Percentiles rank a stretch among this genome's conserved stretches.
These are phyloP conservation scores for Monosporascus sp. DNA, from an alignment of 2,329 filamentous ascomycete genomes.

Conservation along the genomic window DNA sequence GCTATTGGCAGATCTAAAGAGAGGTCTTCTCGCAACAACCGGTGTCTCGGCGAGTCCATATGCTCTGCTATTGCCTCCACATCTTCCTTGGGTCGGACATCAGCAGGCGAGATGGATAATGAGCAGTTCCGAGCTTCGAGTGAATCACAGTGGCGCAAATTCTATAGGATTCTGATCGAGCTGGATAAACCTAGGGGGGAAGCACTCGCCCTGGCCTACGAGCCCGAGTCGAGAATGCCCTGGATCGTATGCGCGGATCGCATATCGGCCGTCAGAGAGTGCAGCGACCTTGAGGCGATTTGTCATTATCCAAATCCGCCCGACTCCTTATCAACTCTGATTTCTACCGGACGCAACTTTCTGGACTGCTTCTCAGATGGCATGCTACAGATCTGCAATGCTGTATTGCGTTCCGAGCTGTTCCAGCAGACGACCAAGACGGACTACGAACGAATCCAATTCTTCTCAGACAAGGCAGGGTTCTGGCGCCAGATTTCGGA, in stretches of 20 bases:
- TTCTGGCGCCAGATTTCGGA: constrained; percentile 77
- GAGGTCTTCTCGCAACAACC: constrained; percentile 34
- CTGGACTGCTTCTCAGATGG: constrained; percentile 64
- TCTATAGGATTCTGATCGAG: constrained; percentile 80
- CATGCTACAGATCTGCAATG: constrained; percentile 61
- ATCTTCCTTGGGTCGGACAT: constrained; percentile 56
- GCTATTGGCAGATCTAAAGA: constrained; percentile 42
- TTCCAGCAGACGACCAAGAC: constrained; percentile 67
- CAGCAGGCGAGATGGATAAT: constrained; percentile 65
- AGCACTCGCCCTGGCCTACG: constrained; percentile 70
- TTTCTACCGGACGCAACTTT: constrained; percentile 66
- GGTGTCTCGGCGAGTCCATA: constrained; percentile 69
- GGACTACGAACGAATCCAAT: constrained; percentile 68
- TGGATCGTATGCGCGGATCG: constrained; percentile 84
- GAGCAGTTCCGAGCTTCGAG: constrained; percentile 67
- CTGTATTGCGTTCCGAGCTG: constrained; percentile 65
- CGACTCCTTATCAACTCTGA: constrained; percentile 46
- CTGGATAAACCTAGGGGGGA: constrained; percentile 83
- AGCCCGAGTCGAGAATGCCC: constrained; percentile 63
- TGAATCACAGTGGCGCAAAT: constrained; percentile 82
- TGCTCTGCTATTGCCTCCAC: constrained; percentile 66
- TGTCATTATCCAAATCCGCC: constrained; percentile 62
- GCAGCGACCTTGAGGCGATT: constrained; percentile 70
- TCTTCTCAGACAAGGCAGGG: constrained; percentile 71
- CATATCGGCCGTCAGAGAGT: constrained; percentile 72